Base-by-base conservation (phyloP, 2,329 filamentous ascomycete genomes). In the Diaporthe citriasiana region DNA sequence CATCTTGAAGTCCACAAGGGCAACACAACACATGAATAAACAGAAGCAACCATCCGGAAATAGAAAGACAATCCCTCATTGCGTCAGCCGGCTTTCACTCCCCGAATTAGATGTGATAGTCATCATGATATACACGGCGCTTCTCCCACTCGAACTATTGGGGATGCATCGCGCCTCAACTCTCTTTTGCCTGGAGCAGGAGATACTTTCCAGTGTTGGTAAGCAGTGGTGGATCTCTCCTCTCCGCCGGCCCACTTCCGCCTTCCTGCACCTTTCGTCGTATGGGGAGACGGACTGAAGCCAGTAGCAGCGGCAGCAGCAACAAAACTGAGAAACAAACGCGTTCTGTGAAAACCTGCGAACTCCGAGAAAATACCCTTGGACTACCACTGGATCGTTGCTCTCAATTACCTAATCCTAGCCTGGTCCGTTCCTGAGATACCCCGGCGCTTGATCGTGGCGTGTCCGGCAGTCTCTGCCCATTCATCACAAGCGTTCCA, bases 401-500 rank as follows among this genome's bases (percentile, higher is more conserved):
- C 53, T 63, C 65, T 63, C 53, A 47, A 40, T 60, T 65, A 45
- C 45, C 55, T 63, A 57, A 38, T 42, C 56, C 57, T 45, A 59
- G n/a, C 65, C 45, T 63, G 25, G n/a, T 47, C 55, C 42, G 19
- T 53, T 45, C 63, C 71, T 30, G 40, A 73, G 30, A 35, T 22
- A 38, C 19, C 57, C 50, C 42, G 30, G 68, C 55, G 72, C 68
- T 72, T 59, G 30, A 56, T 70, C 72, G 55, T 72, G 35, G 47
- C 47, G 55, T 55, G 57, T 33, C 47, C 56, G 40, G 38, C 68
- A 55, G 60, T 73, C 42, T 57, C 12, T 65, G 55, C 55, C 60
- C 33, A 45, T 63, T 75, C 74, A 70, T 74, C 59, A 53, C 74
- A 66, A 70, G 60, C 74, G 63, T 74, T 57, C 72, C 74, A 22